phyloP scores from a whole-genome alignment of 169 alveolate species.

The Babesia divergens region DNA sequence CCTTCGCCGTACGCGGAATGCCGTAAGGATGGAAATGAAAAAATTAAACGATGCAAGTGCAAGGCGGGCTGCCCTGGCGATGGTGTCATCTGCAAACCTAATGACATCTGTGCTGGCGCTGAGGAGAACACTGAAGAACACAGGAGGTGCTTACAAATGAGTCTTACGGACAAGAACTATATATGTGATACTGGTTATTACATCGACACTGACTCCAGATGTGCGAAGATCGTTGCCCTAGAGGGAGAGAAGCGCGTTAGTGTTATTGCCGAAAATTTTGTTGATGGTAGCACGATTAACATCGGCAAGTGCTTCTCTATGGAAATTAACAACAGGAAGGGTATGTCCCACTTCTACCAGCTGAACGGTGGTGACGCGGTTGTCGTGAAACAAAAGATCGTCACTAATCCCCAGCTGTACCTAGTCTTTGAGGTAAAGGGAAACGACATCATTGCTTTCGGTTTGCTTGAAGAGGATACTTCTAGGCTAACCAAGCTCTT shows the following conservation, averaged over 20 bases:
- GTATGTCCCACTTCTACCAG: constrained; percentile 44
- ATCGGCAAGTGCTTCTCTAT: constrained; percentile 58
- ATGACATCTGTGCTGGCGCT: neutral
- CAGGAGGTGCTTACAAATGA: constrained; percentile 34
- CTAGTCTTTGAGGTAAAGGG: constrained; percentile 28
- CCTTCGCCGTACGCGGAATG: constrained; percentile 53
- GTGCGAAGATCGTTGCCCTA: constrained; percentile 20
- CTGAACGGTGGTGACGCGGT: constrained; percentile 59
- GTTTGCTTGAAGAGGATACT: neutral
- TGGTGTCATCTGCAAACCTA: constrained; percentile 49
- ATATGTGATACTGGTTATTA: constrained; percentile 51
- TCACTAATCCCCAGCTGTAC: constrained; percentile 6
- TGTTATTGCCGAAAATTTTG: constrained; percentile 15
- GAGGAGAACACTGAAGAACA: neutral
- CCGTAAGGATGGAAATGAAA: neutral
- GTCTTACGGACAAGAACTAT: constrained; percentile 12
- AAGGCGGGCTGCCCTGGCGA: constrained; percentile 53
- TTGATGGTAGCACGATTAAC: constrained; percentile 51
- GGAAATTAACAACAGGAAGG: constrained; percentile 25
- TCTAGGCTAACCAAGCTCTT: constrained; percentile 44
- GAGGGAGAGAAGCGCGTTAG: constrained; percentile 22
- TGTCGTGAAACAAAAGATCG: constrained; percentile 16
- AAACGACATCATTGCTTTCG: constrained; percentile 41
- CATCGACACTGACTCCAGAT: constrained; percentile 17
- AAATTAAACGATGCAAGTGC: constrained; percentile 49